These are phyloP conservation scores for Hyparrhenia diplandra DNA, from an alignment of 176 grass and related monocot genomes.

Conservation along the genomic window DNA sequence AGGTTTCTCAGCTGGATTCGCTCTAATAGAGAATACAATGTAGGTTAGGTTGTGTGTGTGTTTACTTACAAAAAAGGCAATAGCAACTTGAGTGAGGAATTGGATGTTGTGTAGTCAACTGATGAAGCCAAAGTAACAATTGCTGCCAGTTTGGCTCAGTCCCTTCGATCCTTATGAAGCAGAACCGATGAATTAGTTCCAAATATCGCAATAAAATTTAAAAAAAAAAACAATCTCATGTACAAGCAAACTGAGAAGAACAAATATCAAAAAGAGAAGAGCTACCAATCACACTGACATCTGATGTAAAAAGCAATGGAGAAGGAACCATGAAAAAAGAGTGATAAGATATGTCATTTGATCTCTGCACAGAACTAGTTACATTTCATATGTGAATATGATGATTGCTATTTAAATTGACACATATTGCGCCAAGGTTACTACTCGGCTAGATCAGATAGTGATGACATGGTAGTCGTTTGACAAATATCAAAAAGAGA, in stretches of 20 bases:
- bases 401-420: not conserved
- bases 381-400: not conserved
- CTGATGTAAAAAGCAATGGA: not conserved
- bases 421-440: not conserved
- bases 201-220: not conserved
- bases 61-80: conserved; percentile 81
- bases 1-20: no score
- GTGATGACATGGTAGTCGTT: not conserved
- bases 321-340: not conserved
- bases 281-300: conserved; percentile 3
- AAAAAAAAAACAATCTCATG: not conserved
- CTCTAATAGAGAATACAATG: no score
- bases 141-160: conserved; percentile 56
- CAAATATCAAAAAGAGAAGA: conserved; percentile 23
- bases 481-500: no score
- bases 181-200: conserved; percentile 33
- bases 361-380: not conserved
- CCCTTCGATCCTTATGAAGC: conserved; percentile 52
- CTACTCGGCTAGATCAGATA: not conserved
- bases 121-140: conserved; percentile 92
- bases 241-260: not conserved
- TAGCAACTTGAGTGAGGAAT: conserved; percentile 89
- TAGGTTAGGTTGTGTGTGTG: no score
- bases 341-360: conserved; percentile 1
- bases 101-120: conserved; percentile 92